Evolutionary conservation across 1,284 basidiomycete species (phyloP).

Genomic region (Tylopilus microsporus): DNA sequence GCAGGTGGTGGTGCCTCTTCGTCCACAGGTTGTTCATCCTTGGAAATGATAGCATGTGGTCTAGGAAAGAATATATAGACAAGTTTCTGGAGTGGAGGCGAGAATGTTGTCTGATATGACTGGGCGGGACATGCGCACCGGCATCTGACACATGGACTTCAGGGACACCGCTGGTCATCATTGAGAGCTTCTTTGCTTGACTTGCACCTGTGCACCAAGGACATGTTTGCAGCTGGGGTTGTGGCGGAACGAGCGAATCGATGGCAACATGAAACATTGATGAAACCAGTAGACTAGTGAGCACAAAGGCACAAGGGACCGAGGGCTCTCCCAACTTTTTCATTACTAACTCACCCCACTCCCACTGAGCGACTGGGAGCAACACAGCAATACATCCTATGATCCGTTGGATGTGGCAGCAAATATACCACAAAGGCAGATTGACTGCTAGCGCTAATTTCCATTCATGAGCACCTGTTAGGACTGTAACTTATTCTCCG

Average conservation of each 20-base stretch:
- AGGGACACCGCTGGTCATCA: constrained; percentile 16
- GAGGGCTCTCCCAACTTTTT: no score
- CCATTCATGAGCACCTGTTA: no score
- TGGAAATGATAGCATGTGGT: constrained; percentile 57
- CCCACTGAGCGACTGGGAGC: no score
- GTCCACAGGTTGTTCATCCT: constrained; percentile 51
- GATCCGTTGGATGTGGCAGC: no score
- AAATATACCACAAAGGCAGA: no score
- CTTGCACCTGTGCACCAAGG: constrained; percentile 33
- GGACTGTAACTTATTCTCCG: no score
- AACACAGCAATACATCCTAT: no score
- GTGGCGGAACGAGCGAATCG: background rate
- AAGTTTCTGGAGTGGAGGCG: constrained; percentile 87
- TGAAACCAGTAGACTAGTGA: background rate
- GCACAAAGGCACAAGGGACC: background rate
- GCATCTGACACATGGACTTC: constrained; percentile 19
- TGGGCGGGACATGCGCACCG: constrained; percentile 17
- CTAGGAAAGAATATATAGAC: constrained; percentile 85
- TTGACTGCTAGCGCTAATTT: no score
- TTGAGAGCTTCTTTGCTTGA: constrained; percentile 31
- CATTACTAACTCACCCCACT: no score
- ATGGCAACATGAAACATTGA: background rate
- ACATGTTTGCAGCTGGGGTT: constrained; percentile 1
- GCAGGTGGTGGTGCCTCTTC: constrained; percentile 43
- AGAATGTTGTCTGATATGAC: constrained; percentile 54